Evolutionary conservation across 345 rosid genomes (phyloP).

Genomic region (Populus deltoides): DNA sequence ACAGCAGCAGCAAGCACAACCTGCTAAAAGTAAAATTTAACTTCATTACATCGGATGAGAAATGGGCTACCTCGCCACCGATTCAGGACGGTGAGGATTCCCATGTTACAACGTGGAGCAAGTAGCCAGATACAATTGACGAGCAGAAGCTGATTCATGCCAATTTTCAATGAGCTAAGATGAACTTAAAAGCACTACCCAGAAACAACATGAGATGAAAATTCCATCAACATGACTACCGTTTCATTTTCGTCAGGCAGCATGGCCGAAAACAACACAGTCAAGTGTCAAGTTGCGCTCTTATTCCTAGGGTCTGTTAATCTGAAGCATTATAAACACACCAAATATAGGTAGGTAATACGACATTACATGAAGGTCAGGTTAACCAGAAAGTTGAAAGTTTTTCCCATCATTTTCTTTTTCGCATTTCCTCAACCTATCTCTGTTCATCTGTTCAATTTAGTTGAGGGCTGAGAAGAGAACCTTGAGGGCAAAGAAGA

Average conservation of each 20-base stretch:
- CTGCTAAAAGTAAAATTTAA: too few relatives aligned
- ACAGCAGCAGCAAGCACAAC: too few relatives aligned
- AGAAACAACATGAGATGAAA: too few relatives aligned
- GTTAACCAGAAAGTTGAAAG: neutral
- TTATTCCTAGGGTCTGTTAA: neutral
- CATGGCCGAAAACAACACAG: too few relatives aligned
- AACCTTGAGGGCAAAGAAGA: neutral
- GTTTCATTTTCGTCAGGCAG: neutral
- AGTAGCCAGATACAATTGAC: neutral
- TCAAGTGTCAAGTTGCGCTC: neutral
- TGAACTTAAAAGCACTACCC: too few relatives aligned
- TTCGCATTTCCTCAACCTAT: neutral
- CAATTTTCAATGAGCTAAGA: too few relatives aligned
- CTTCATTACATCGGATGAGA: too few relatives aligned
- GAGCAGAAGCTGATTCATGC: too few relatives aligned
- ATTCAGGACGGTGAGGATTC: neutral
- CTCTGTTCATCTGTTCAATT: neutral
- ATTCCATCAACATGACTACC: too few relatives aligned
- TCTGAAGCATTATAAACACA: neutral
- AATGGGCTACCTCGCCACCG: neutral
- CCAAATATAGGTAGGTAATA: neutral
- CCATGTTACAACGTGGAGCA: neutral
- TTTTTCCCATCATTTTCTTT: neutral
- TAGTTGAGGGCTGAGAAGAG: neutral
- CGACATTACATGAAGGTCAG: neutral